Evolutionary conservation across 176 grass and related monocot species (phyloP).

Genomic region (Ampelocalamus luodianensis): DNA sequence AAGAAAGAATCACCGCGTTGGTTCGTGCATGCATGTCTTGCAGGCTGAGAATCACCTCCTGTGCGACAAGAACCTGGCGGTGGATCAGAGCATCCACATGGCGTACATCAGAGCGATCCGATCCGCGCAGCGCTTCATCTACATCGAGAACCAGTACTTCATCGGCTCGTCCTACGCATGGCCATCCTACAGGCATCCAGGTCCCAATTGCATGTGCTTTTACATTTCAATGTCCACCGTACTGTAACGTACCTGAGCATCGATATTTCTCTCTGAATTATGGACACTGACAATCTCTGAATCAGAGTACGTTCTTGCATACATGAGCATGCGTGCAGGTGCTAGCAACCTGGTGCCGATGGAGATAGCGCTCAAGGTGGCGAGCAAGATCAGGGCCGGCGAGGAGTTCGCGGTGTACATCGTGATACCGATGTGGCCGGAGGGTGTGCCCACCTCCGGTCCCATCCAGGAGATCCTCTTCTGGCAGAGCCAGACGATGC

Average conservation of each 20-base stretch:
- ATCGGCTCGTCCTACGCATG: constrained; percentile 67
- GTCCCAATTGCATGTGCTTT: not conserved
- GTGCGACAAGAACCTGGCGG: constrained; percentile 44
- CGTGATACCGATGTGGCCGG: constrained; percentile 60
- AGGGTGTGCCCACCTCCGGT: constrained; percentile 5
- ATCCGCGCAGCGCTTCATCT: constrained; percentile 51
- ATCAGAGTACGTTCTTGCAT: no score
- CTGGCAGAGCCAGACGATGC: constrained; percentile 79
- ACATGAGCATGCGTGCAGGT: not conserved
- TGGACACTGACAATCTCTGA: no score
- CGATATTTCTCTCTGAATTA: no score
- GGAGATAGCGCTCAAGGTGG: constrained; percentile 64
- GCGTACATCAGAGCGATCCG: constrained; percentile 64
- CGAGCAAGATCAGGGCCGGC: constrained; percentile 47
- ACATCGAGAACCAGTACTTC: constrained; percentile 73
- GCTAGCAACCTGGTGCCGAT: constrained; percentile 59
- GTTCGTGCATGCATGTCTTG: not conserved
- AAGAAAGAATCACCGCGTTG: no score
- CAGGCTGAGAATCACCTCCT: not conserved
- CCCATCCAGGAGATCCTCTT: constrained; percentile 54
- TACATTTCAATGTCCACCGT: no score
- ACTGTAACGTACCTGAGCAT: no score
- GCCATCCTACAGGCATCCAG: constrained; percentile 42
- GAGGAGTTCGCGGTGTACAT: constrained; percentile 59
- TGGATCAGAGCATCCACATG: constrained; percentile 70